Evolutionary conservation across 176 grass and related monocot species (phyloP).

Genomic region (barley (Hordeum vulgare)): MorexV3_pseudomolecules_assembly NC_058519.1:560718701-560719200

Average conservation of each 20-base stretch:
- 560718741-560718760: neutral
- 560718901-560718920: neutral
- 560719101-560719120: neutral
- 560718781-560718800: neutral
- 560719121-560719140: conserved; percentile 26
- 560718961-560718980: neutral
- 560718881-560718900: neutral
- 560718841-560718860: neutral
- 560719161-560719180: neutral
- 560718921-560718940: conserved; percentile 15
- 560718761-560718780: neutral
- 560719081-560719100: conserved; percentile 80
- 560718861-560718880: neutral
- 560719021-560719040: conserved; percentile 96
- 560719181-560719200: neutral
- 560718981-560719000: neutral
- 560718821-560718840: neutral
- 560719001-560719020: conserved; percentile 87
- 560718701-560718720: neutral
- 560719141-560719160: conserved; percentile 8
- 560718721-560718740: neutral
- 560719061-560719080: conserved; percentile 90
- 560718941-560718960: neutral
- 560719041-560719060: conserved; percentile 87
- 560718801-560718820: neutral